Conservation (phyloP, 345 rosid genomes). For the Eutrema japonicum region DNA sequence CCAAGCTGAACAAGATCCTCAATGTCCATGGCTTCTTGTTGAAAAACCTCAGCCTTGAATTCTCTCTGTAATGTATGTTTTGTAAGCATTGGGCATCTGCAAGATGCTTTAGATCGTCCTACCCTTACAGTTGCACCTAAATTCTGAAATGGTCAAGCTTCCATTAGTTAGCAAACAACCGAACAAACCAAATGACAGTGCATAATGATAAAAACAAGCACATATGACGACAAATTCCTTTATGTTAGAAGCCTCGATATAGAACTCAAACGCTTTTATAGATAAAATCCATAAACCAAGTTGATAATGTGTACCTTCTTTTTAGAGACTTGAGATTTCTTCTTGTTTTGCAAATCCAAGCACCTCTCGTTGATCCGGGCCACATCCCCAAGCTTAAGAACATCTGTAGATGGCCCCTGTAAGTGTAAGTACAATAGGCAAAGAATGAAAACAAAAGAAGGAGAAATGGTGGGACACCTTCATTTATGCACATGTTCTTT, state of each 20-base stretch:
- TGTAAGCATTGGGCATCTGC: constrained; percentile 86
- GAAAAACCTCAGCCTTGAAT: constrained; percentile 57
- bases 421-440: constrained; percentile 24
- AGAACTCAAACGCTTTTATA: not conserved
- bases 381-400: constrained; percentile 67
- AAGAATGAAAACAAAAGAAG: not conserved
- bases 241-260: not conserved
- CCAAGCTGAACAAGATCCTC: constrained; percentile 89
- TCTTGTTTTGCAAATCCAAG: constrained; percentile 81
- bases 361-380: constrained; percentile 76
- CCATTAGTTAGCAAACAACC: constrained; percentile 26
- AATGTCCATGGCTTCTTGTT: constrained; percentile 78
- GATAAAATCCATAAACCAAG: not conserved
- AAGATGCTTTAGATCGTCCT: constrained; percentile 57
- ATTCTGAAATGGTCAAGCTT: constrained; percentile 49
- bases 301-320: constrained; percentile 56
- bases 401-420: constrained; percentile 53
- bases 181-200: too few relatives aligned
- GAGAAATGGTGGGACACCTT: constrained; percentile 54
- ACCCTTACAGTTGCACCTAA: constrained; percentile 58
- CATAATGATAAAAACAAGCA: too few relatives aligned
- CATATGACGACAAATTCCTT: not conserved
- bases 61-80: constrained; percentile 65
- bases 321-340: constrained; percentile 61
- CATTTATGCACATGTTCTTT: constrained; percentile 82